Evolutionary conservation across 495 filamentous ascomycete genomes (phyloP).

Genomic region (Lasiosphaeriaceae sp.): DNA sequence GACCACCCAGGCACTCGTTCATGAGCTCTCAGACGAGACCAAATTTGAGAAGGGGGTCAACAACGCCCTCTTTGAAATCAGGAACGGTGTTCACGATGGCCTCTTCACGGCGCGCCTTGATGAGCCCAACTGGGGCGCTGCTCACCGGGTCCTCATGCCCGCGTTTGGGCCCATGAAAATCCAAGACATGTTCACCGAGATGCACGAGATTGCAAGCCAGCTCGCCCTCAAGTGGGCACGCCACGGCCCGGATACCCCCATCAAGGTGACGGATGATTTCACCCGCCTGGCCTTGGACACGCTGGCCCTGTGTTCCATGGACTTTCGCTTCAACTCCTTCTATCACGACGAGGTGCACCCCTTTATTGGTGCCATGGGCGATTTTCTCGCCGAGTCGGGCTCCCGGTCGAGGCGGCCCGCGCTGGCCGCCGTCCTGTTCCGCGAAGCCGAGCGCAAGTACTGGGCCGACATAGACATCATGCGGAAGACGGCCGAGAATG

Average conservation of each 20-base stretch:
- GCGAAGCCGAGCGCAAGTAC: conserved; percentile 42
- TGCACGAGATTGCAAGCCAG: conserved; percentile 70
- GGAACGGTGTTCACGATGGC: conserved; percentile 60
- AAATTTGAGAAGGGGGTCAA: conserved; percentile 57
- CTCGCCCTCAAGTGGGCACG: conserved; percentile 74
- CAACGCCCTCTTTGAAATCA: conserved; percentile 41
- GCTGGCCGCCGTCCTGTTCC: conserved; percentile 39
- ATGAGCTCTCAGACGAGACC: conserved; percentile 67
- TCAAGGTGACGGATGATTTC: conserved; percentile 64
- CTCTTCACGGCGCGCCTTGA: conserved; percentile 62
- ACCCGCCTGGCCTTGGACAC: conserved; percentile 72
- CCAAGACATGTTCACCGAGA: conserved; percentile 67
- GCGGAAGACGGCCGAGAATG: conserved; percentile 44
- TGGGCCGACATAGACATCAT: conserved; percentile 49
- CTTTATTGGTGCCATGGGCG: conserved; percentile 55
- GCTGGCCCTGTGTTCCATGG: conserved; percentile 67
- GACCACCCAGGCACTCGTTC: conserved; percentile 50
- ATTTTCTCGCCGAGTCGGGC: conserved; percentile 48
- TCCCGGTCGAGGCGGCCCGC: conserved; percentile 42
- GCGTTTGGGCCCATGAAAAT: conserved; percentile 72
- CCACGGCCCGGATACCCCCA: conserved; percentile 51
- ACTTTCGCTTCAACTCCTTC: conserved; percentile 64
- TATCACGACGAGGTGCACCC: conserved; percentile 57
- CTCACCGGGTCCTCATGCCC: conserved; percentile 63
- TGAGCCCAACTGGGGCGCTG: conserved; percentile 66